phyloP scores from a whole-genome alignment of 2,329 filamentous ascomycete species.

The Ophiostoma triangulosporum region DNA sequence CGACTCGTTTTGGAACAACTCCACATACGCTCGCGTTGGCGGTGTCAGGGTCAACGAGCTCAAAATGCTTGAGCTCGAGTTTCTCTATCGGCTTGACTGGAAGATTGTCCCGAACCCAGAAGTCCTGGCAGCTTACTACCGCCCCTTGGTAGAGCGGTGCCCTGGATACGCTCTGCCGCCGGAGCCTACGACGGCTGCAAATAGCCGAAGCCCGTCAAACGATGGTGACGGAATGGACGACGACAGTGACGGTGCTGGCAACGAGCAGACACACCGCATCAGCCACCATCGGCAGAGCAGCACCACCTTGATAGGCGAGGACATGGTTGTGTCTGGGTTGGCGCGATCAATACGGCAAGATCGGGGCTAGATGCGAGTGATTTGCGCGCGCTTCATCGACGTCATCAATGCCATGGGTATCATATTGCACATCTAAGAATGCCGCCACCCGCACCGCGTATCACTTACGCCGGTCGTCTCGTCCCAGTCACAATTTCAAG shows the following conservation, averaged over 20 bases:
- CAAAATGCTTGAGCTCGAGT: constrained; percentile 84
- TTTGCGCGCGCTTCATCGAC: not conserved
- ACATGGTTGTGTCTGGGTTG: constrained; percentile 9
- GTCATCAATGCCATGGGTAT: not conserved
- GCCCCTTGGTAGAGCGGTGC: constrained; percentile 61
- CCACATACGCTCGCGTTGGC: constrained; percentile 85
- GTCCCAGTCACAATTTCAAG: not conserved
- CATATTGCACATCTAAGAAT: not conserved
- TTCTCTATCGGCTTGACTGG: constrained; percentile 87
- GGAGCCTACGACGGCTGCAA: constrained; percentile 13
- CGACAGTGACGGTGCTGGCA: constrained; percentile 22
- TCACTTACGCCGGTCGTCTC: not conserved
- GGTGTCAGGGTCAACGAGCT: constrained; percentile 84
- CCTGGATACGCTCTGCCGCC: constrained; percentile 40
- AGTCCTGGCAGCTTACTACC: constrained; percentile 85
- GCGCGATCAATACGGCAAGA: not conserved
- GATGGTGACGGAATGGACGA: constrained; percentile 18
- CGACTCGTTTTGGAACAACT: constrained; percentile 97
- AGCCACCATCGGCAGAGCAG: constrained; percentile 8
- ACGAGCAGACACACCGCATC: constrained; percentile 15
- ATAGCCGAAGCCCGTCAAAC: not conserved
- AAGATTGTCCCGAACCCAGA: constrained; percentile 93
- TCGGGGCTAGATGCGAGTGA: not conserved
- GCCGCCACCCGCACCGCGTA: not conserved
- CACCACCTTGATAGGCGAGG: constrained; percentile 10